These are phyloP conservation scores for Aegilops bicornis DNA, from an alignment of 176 grass and related monocot species.

Conservation along the genomic window DNA sequence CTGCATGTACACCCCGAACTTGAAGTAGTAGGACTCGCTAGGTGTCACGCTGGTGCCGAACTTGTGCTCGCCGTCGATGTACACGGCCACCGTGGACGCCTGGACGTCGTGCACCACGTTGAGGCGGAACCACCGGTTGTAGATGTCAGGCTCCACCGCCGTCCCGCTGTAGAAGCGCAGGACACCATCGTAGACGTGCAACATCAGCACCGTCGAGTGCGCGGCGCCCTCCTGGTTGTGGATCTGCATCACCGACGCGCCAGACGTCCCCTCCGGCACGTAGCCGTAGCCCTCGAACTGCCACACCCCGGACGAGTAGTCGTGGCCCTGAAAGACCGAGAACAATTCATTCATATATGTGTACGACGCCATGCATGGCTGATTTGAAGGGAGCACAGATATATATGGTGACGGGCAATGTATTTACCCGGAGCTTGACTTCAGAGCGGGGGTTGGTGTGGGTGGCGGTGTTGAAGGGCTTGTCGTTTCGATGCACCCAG, in stretches of 20 bases:
- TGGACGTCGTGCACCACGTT: conserved; percentile 50
- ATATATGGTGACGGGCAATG: too few species aligned
- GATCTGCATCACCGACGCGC: conserved; percentile 55
- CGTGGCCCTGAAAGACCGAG: not conserved
- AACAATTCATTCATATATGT: not conserved
- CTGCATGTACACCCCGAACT: conserved; percentile 47
- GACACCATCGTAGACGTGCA: conserved; percentile 44
- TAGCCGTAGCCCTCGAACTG: conserved; percentile 49
- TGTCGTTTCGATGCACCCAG: conserved; percentile 34
- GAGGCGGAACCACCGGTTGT: conserved; percentile 46
- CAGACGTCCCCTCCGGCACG: conserved; percentile 30
- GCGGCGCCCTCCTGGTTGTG: not conserved
- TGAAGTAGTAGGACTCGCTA: conserved; percentile 31
- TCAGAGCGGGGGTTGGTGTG: conserved; percentile 46
- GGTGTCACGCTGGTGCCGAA: not conserved
- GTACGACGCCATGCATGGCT: not conserved
- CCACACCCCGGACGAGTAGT: conserved; percentile 51
- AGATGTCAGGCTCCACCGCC: conserved; percentile 3
- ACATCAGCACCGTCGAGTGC: conserved; percentile 33
- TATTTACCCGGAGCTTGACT: too few species aligned
- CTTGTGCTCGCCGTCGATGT: conserved; percentile 21
- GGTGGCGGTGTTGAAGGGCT: not conserved
- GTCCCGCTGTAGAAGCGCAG: conserved; percentile 19
- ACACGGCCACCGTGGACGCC: conserved; percentile 13
- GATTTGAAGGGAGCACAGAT: too few species aligned